Percentiles rank a stretch among this genome's conserved stretches.
These are phyloP conservation scores for Yamadazyma blattariae DNA, from an alignment of 1,139 yeast genomes.

Conservation along the genomic window DNA sequence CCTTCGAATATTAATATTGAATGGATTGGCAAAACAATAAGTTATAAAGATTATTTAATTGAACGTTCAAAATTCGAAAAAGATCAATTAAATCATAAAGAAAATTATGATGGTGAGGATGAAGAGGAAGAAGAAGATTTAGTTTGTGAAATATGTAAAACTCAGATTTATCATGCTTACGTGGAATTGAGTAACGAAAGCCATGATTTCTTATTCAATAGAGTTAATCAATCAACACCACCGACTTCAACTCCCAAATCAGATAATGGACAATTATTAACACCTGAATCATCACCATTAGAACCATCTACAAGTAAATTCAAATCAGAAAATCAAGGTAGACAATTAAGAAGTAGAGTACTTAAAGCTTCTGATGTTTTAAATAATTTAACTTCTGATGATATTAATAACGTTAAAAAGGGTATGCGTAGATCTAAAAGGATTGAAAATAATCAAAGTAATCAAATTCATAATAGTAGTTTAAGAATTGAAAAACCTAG, in stretches of 20 bases:
- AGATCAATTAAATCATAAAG: constrained; percentile 8
- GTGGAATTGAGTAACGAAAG: constrained; percentile 28
- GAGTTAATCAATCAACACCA: neutral
- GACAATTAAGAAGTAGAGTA: neutral
- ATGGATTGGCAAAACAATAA: neutral
- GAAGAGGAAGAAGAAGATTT: constrained; percentile 42
- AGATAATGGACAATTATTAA: constrained; percentile 24
- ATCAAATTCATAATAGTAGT: no score
- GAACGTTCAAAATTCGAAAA: constrained; percentile 3
- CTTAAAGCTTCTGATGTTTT: constrained; percentile 1
- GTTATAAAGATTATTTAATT: constrained; percentile 8
- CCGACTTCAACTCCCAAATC: neutral
- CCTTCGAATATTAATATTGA: constrained; percentile 3
- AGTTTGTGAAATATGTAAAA: constrained; percentile 39
- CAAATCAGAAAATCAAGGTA: neutral
- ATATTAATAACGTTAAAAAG: neutral
- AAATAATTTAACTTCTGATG: neutral
- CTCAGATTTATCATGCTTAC: constrained; percentile 38
- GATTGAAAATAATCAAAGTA: neutral
- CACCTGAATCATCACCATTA: constrained; percentile 37
- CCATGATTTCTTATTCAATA: constrained; percentile 19
- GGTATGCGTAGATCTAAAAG: constrained; percentile 7
- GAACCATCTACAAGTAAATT: constrained; percentile 1
- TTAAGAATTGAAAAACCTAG: constrained; percentile 1
- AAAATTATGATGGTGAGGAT: constrained; percentile 19